phyloP scores from a whole-genome alignment of 495 filamentous ascomycete species.

The Lasiosphaeria ovina region DNA sequence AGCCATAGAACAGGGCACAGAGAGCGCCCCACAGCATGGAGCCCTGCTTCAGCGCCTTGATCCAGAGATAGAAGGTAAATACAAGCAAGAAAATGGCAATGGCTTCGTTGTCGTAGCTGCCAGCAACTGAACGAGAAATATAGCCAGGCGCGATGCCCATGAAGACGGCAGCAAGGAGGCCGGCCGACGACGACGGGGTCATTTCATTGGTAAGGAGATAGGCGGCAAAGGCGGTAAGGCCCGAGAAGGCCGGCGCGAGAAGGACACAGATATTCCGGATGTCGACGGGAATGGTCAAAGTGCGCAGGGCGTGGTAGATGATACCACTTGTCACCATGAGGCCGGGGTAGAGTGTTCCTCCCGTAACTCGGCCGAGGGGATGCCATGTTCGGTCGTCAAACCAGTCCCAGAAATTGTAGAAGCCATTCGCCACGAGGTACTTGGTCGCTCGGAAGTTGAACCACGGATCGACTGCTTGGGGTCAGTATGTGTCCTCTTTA shows the following conservation, averaged over 20 bases:
- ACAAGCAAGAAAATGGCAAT: conserved; percentile 99
- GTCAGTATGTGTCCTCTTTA: conserved; percentile 23
- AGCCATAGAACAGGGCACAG: conserved; percentile 96
- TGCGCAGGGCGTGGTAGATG: conserved; percentile 92
- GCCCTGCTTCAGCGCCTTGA: conserved; percentile 94
- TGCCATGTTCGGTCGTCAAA: conserved; percentile 99
- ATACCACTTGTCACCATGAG: conserved; percentile 98
- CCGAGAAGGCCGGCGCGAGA: conserved; percentile 93
- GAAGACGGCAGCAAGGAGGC: conserved; percentile 89
- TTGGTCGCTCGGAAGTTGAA: conserved; percentile 99
- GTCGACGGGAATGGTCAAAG: conserved; percentile 91
- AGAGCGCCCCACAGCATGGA: conserved; percentile 94
- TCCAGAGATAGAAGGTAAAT: conserved; percentile 99
- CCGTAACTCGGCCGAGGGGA: conserved; percentile 96
- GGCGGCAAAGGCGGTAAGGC: conserved; percentile 87
- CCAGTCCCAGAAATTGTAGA: conserved; percentile 99
- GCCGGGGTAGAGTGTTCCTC: conserved; percentile 96
- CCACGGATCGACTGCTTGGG: conserved; percentile 89
- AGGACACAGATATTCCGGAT: conserved; percentile 99
- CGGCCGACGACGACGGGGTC: conserved; percentile 85
- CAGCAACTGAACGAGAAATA: conserved; percentile 95
- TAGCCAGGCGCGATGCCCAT: conserved; percentile 99
- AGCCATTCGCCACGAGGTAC: conserved; percentile 93
- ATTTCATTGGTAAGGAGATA: conserved; percentile 98
- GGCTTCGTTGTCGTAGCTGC: conserved; percentile 99